Conservation (phyloP, 2,329 filamentous ascomycete genomes). For the Aspergillus hortae region DNA sequence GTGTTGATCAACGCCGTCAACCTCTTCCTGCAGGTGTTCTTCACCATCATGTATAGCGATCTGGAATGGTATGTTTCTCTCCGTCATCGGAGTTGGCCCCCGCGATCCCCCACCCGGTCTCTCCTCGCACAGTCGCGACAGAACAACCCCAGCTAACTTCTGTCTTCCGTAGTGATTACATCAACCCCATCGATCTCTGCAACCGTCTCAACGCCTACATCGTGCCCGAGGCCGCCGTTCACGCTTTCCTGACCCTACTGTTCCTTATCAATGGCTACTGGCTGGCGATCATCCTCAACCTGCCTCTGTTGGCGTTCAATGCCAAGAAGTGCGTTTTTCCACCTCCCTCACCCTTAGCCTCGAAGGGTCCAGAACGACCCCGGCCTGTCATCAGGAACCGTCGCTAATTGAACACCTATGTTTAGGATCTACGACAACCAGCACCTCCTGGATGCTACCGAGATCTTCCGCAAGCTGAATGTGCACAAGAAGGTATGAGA, state of each 20-base stretch:
- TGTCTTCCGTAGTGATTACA: slow-evolving; percentile 73
- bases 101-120: no score
- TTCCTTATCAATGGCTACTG: slow-evolving; percentile 99
- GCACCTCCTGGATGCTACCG: slow-evolving; percentile 92
- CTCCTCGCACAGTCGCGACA: no score
- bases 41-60: slow-evolving; percentile 99
- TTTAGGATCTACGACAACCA: slow-evolving; percentile 92
- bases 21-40: slow-evolving; percentile 99
- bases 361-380: no score
- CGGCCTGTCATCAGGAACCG: not conserved
- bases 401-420: slow-evolving; percentile 19
- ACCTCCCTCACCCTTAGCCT: not conserved
- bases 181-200: slow-evolving; percentile 99
- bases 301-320: slow-evolving; percentile 90
- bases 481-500: slow-evolving; percentile 88
- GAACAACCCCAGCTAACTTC: slow-evolving; percentile 25
- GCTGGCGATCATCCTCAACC: slow-evolving; percentile 85
- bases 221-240: slow-evolving; percentile 94
- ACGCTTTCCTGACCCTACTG: slow-evolving; percentile 89
- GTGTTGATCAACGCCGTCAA: slow-evolving; percentile 99
- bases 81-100: not conserved
- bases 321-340: slow-evolving; percentile 80
- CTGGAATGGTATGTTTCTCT: slow-evolving; percentile 79
- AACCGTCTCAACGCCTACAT: slow-evolving; percentile 99
- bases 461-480: slow-evolving; percentile 99